Evolutionary conservation across 495 filamentous ascomycete genomes (phyloP).

Genomic region (Penicillium pancosmium): DNA sequence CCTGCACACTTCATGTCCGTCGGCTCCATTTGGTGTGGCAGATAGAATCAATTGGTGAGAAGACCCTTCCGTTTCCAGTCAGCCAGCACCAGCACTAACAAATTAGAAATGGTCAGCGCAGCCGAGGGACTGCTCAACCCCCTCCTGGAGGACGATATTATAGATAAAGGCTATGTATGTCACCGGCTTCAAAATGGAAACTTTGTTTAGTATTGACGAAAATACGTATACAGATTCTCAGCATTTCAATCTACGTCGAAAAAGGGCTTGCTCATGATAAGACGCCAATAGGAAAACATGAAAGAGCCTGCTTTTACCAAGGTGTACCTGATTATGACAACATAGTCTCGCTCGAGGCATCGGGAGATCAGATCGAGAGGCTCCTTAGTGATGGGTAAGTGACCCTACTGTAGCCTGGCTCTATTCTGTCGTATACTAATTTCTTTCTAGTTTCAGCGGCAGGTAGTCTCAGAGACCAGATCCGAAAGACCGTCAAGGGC

Average conservation of each 20-base stretch:
- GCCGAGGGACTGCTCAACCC: conserved; percentile 19
- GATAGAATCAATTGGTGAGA: conserved; percentile 17
- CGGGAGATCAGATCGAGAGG: conserved; percentile 23
- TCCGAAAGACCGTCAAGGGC: conserved; percentile 19
- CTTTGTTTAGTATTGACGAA: conserved; percentile 5
- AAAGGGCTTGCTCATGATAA: conserved; percentile 16
- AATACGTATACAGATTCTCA: conserved; percentile 19
- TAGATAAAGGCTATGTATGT: conserved; percentile 29
- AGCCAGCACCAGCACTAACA: neutral
- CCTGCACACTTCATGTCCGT: conserved; percentile 19
- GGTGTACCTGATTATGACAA: conserved; percentile 20
- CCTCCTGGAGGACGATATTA: conserved; percentile 27
- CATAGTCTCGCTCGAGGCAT: conserved; percentile 21
- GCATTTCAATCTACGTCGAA: conserved; percentile 27
- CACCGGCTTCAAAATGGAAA: neutral
- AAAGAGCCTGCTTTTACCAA: conserved; percentile 22
- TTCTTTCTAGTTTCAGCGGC: conserved; percentile 11
- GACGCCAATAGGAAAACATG: conserved; percentile 20
- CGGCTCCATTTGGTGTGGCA: conserved; percentile 37
- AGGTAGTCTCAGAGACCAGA: conserved; percentile 15
- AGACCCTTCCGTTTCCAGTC: neutral
- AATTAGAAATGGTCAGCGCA: conserved; percentile 10
- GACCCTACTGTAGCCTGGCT: neutral
- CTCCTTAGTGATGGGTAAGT: conserved; percentile 27
- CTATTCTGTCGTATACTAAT: conserved; percentile 8